Conservation (phyloP, 768 basidiomycete genomes). For the Amanita subjunquillea region DNA sequence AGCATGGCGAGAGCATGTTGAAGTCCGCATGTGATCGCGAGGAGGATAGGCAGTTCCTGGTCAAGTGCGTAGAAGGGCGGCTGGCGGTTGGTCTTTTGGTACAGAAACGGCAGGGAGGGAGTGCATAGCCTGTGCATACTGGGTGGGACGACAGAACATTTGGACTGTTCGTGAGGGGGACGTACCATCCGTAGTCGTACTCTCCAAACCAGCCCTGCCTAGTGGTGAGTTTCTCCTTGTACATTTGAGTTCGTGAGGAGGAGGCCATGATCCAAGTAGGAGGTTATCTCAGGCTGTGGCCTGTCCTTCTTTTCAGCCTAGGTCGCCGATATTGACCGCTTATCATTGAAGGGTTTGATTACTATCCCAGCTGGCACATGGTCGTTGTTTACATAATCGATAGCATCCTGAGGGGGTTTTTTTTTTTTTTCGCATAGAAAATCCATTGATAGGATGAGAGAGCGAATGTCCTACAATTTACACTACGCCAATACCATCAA, state of each 20-base stretch:
- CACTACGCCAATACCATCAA: too few relatives aligned
- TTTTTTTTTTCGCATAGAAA: too few relatives aligned
- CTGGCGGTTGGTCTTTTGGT: slow-evolving; percentile 20
- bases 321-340: too few relatives aligned
- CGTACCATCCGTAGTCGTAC: slow-evolving; percentile 61
- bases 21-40: slow-evolving; percentile 65
- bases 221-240: slow-evolving; percentile 27
- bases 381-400: too few relatives aligned
- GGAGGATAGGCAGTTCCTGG: slow-evolving; percentile 58
- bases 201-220: slow-evolving; percentile 74
- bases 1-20: slow-evolving; percentile 79
- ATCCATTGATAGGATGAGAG: too few relatives aligned
- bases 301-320: too few relatives aligned
- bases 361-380: too few relatives aligned
- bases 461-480: too few relatives aligned
- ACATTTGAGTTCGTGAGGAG: not conserved
- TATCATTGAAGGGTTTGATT: too few relatives aligned
- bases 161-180: not conserved
- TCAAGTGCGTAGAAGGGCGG: slow-evolving; percentile 75
- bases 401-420: too few relatives aligned
- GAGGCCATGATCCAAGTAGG: too few relatives aligned
- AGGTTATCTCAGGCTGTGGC: too few relatives aligned
- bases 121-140: slow-evolving; percentile 41
- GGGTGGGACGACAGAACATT: not conserved
- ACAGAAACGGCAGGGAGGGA: slow-evolving; percentile 53